phyloP scores from a whole-genome alignment of 163 green algal genomes.

The Chlorella variabilis region DNA sequence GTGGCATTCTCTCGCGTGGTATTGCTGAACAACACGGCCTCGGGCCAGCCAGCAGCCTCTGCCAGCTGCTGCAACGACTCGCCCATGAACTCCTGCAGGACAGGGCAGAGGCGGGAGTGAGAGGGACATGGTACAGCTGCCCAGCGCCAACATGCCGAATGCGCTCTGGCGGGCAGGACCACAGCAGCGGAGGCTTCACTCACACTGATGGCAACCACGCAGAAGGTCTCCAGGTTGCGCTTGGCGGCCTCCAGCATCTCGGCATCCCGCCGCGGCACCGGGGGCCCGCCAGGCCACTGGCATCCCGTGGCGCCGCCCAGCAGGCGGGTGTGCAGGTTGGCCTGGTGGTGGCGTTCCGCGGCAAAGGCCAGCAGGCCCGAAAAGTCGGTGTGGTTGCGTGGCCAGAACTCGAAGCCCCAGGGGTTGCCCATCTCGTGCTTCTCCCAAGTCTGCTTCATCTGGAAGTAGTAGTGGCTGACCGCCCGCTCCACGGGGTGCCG shows the following conservation, averaged over 20 bases:
- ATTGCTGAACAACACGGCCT: background rate
- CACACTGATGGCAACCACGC: background rate
- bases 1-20: background rate
- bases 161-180: too few species aligned
- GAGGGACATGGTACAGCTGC: too few species aligned
- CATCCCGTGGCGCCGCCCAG: background rate
- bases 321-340: background rate
- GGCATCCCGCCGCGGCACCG: background rate
- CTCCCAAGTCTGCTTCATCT: background rate
- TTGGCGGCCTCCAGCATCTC: background rate
- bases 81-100: constrained; percentile 1
- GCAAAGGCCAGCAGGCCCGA: background rate
- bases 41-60: background rate
- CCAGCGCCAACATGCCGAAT: background rate
- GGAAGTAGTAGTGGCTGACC: background rate
- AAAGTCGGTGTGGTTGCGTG: background rate
- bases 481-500: background rate
- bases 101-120: too few species aligned
- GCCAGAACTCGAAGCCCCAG: too few species aligned
- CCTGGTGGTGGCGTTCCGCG: background rate
- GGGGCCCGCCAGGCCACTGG: background rate
- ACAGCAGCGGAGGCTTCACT: too few species aligned
- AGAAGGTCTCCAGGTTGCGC: background rate
- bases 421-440: background rate
- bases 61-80: background rate